A percentile compares a stretch with the other conserved stretches of the same genome.
These are phyloP conservation scores for Jamesozyma spencerorum DNA, from an alignment of 805 yeast genomes.

Conservation along the genomic window DNA sequence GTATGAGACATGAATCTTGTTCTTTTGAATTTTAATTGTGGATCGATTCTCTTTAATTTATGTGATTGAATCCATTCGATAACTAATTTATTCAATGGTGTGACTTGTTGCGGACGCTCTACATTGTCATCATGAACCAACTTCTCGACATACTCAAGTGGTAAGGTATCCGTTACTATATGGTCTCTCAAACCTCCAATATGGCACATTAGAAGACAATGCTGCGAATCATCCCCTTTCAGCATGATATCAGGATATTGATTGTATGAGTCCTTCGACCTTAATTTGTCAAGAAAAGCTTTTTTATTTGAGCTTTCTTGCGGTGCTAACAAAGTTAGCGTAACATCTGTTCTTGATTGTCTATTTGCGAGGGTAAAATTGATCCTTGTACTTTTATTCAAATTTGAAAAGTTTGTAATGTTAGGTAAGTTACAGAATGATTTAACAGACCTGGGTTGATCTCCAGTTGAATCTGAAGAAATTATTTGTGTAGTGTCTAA, in stretches of 20 bases:
- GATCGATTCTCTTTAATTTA: conserved; percentile 9
- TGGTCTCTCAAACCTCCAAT: conserved; percentile 29
- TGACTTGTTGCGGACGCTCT: background rate
- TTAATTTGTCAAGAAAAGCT: background rate
- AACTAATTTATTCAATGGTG: conserved; percentile 17
- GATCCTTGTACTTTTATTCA: conserved; percentile 1
- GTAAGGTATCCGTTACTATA: conserved; percentile 11
- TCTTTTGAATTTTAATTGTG: conserved; percentile 17
- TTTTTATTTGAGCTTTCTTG: background rate
- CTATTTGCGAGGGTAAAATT: background rate
- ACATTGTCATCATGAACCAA: background rate
- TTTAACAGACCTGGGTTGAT: conserved; percentile 11
- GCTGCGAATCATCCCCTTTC: conserved; percentile 4
- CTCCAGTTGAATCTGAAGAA: background rate
- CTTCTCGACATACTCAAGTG: background rate
- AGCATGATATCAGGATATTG: conserved; percentile 18
- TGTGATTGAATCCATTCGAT: conserved; percentile 25
- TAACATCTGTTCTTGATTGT: background rate
- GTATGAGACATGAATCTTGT: conserved; percentile 19
- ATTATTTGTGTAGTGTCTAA: conserved; percentile 7
- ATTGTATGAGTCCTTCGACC: conserved; percentile 9
- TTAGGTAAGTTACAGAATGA: conserved; percentile 18
- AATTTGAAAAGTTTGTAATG: conserved; percentile 4
- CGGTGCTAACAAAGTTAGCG: conserved; percentile 2
- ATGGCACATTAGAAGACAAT: conserved; percentile 23